Conservation (phyloP, 106 monocot species). For the Cymbidium sinense region DNA sequence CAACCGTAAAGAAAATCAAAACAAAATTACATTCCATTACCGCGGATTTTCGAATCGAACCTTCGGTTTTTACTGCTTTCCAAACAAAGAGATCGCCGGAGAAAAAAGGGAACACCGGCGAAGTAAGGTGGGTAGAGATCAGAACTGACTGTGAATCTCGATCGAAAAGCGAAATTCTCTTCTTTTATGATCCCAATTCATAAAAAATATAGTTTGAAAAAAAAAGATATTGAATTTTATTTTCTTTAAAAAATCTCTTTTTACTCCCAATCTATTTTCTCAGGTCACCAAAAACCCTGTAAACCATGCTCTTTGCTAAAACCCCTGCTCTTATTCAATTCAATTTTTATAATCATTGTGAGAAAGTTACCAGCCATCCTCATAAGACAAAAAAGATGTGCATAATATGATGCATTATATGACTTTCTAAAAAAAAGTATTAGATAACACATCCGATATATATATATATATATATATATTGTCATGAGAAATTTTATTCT, state of each 20-base stretch:
- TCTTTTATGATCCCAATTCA: neutral
- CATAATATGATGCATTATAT: too few species aligned
- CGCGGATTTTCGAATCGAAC: neutral
- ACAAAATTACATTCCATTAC: neutral
- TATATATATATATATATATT: too few species aligned
- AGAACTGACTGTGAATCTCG: neutral
- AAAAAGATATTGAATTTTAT: too few species aligned
- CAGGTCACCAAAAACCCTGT: constrained; percentile 16
- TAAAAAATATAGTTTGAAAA: neutral
- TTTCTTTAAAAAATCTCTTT: neutral
- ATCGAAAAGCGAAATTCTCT: neutral
- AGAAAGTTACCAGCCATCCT: too few species aligned
- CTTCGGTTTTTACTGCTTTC: neutral
- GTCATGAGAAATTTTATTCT: too few species aligned
- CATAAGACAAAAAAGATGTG: too few species aligned
- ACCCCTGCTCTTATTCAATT: constrained; percentile 17
- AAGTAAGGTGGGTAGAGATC: neutral
- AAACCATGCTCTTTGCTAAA: constrained; percentile 16
- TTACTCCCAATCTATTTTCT: neutral
- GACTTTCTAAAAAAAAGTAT: too few species aligned
- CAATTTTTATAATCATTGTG: too few species aligned
- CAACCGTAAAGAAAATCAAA: neutral
- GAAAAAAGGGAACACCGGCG: neutral
- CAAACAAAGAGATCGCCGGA: neutral
- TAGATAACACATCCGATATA: too few species aligned